Evolutionary conservation across 768 basidiomycete genomes (phyloP).

Genomic region (Amanita pallidorosea): DNA sequence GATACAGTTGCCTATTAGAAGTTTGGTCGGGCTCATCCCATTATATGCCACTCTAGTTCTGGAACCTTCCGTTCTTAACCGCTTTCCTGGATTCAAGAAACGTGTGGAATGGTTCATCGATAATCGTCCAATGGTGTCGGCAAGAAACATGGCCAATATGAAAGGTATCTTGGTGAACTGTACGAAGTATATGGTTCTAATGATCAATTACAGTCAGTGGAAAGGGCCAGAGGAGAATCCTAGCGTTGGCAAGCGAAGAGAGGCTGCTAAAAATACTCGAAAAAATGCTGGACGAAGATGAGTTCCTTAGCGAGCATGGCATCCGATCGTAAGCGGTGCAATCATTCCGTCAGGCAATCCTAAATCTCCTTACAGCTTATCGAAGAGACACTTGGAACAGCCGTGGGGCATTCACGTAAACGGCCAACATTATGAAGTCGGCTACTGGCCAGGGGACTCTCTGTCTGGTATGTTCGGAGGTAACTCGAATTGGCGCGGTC

Average conservation of each 20-base stretch:
- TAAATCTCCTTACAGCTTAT: conserved; percentile 43
- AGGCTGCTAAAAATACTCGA: conserved; percentile 79
- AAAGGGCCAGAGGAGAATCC: conserved; percentile 74
- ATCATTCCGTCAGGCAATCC: background rate
- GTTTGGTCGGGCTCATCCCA: conserved; percentile 95
- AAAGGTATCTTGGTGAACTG: conserved; percentile 38
- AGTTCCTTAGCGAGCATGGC: conserved; percentile 93
- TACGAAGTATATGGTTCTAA: background rate
- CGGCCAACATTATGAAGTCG: conserved; percentile 83
- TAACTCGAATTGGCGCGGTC: conserved; percentile 98
- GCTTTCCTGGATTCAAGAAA: conserved; percentile 97
- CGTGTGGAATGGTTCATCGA: conserved; percentile 98
- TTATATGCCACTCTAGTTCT: conserved; percentile 91
- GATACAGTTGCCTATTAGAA: conserved; percentile 88
- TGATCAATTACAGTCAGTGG: conserved; percentile 33
- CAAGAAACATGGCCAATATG: conserved; percentile 95
- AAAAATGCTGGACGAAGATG: conserved; percentile 96
- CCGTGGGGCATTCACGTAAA: conserved; percentile 96
- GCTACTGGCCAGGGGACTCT: conserved; percentile 98
- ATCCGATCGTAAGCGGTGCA: conserved; percentile 73
- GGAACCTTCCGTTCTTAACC: conserved; percentile 80
- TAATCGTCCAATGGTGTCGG: conserved; percentile 79
- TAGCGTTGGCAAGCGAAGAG: conserved; percentile 90
- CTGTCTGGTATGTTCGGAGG: conserved; percentile 96
- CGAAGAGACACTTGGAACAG: conserved; percentile 79